Percentiles rank a stretch among this genome's conserved stretches.
These are phyloP conservation scores for Zizania palustris DNA, from an alignment of 202 grass and related monocot species.

Conservation along the genomic window DNA sequence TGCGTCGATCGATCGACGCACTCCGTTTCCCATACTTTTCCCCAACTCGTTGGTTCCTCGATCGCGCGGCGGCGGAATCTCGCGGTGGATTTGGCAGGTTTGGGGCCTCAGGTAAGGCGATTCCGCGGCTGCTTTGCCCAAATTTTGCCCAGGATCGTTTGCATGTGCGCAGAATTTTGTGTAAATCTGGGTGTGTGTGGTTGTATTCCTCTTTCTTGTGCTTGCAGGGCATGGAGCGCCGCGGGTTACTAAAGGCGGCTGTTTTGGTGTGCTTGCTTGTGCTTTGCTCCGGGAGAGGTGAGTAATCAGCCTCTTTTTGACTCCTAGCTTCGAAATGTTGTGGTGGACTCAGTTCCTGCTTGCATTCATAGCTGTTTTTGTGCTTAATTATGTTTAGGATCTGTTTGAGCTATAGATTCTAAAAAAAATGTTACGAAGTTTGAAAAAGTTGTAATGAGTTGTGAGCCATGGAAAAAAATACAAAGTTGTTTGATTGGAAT, in stretches of 20 bases:
- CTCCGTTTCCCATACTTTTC: neutral
- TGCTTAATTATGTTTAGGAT: neutral
- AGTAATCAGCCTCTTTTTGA: neutral
- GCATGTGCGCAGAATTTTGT: neutral
- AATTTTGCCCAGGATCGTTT: neutral
- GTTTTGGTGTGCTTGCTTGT: constrained; percentile 54
- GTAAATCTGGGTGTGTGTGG: neutral
- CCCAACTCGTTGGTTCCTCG: neutral
- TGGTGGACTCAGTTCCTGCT: neutral
- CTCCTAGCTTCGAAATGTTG: neutral
- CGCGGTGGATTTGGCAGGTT: neutral
- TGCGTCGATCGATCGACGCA: neutral
- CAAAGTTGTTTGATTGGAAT: no score
- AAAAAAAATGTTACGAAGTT: no score
- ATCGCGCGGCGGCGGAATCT: neutral
- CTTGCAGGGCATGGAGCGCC: constrained; percentile 49
- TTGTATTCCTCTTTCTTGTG: neutral
- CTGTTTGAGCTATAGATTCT: no score
- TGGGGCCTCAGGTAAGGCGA: constrained; percentile 20
- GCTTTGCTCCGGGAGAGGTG: constrained; percentile 64
- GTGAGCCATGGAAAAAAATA: no score
- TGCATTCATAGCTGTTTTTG: neutral
- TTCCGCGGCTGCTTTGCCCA: neutral
- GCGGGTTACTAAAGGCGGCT: constrained; percentile 44
- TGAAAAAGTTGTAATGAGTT: no score